Conservation (phyloP, 306 rosid genomes). For the Inga oerstediana region DNA sequence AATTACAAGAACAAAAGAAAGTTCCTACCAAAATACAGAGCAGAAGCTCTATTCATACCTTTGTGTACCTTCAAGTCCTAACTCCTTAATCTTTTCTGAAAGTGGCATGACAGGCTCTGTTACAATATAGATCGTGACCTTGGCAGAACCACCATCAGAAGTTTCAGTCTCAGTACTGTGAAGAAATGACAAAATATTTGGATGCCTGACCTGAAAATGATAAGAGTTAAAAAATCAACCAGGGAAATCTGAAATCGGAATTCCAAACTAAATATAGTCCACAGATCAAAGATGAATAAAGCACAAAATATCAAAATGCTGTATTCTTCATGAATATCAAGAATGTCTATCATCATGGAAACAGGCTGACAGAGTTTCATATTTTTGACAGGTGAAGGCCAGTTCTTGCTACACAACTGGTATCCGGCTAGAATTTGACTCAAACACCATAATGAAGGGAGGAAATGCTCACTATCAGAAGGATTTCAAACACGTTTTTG, state of each 20-base stretch:
- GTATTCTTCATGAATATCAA: constrained; percentile 14
- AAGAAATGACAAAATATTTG: constrained; percentile 95
- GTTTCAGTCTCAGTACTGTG: constrained; percentile 88
- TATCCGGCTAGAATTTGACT: neutral
- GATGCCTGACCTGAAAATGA: constrained; percentile 92
- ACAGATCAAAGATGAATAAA: neutral
- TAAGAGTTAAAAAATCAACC: neutral
- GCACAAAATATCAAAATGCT: neutral
- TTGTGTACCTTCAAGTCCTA: constrained; percentile 84
- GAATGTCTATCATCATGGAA: neutral
- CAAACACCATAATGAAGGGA: neutral
- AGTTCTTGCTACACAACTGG: neutral
- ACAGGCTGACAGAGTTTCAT: neutral
- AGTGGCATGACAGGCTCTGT: constrained; percentile 96
- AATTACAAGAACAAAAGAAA: neutral
- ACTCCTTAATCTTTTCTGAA: constrained; percentile 82
- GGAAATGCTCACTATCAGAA: neutral
- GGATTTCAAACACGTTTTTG: neutral
- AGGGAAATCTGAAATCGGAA: neutral
- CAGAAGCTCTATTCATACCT: constrained; percentile 53
- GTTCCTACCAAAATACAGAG: constrained; percentile 22
- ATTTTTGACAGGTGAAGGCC: neutral
- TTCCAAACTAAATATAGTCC: neutral
- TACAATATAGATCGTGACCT: constrained; percentile 88
- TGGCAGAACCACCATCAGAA: constrained; percentile 64